phyloP scores from a whole-genome alignment of 2,329 filamentous ascomycete genomes.

The Aspergillus calidoustus region DNA sequence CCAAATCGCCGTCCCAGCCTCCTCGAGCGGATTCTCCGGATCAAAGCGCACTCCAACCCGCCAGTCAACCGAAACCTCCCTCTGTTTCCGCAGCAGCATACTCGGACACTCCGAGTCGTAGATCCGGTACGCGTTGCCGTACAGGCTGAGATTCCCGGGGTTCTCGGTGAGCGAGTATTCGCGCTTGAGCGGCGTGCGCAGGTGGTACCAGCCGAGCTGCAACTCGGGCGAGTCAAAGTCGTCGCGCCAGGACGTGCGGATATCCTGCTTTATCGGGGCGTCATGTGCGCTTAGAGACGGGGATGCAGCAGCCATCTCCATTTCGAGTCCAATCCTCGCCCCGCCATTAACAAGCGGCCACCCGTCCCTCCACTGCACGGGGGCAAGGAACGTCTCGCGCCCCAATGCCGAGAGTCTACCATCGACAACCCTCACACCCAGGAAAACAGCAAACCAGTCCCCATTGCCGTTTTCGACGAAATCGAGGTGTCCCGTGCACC shows the following conservation, averaged over 20 bases:
- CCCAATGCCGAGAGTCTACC: neutral
- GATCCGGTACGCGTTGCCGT: constrained; percentile 2
- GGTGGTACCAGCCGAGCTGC: neutral
- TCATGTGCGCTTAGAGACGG: too few species aligned
- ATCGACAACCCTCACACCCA: neutral
- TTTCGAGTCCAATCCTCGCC: neutral
- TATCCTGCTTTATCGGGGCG: neutral
- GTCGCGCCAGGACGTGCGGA: neutral
- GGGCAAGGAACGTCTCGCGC: neutral
- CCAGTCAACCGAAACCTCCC: neutral
- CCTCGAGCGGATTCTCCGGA: neutral
- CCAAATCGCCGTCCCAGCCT: neutral
- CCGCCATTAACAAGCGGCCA: neutral
- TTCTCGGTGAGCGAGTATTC: neutral
- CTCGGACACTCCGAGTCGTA: neutral
- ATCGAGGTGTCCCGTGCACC: neutral
- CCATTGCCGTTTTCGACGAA: neutral
- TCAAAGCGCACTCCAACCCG: neutral
- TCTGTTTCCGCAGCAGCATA: neutral
- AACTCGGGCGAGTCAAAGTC: neutral
- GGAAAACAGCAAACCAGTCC: neutral
- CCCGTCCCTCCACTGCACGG: neutral
- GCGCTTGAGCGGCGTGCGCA: neutral
- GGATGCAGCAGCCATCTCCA: neutral
- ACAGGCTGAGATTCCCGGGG: neutral